These are phyloP conservation scores for Raphidocelis subcapitata DNA, from an alignment of 139 green algal species.

Conservation along the genomic window DNA sequence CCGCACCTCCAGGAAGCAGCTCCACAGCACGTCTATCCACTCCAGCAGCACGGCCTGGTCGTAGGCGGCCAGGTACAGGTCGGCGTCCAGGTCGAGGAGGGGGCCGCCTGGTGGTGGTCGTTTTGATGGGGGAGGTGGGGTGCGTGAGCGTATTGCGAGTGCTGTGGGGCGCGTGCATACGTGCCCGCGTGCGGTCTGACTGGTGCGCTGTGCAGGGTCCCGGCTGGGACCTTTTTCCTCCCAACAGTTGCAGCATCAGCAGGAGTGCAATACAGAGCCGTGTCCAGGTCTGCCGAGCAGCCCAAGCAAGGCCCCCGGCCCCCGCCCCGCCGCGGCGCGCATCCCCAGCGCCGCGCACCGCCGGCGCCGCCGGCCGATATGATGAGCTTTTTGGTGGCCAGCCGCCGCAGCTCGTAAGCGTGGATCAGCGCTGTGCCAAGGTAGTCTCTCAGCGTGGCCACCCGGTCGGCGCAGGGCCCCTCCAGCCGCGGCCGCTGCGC, in stretches of 20 bases:
- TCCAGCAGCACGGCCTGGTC: conserved; percentile 45
- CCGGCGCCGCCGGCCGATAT: conserved; percentile 9
- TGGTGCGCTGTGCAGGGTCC: too few species aligned
- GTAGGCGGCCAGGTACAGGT: conserved; percentile 36
- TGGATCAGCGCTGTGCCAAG: conserved; percentile 44
- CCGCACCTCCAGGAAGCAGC: conserved; percentile 51
- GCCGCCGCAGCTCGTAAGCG: conserved; percentile 40
- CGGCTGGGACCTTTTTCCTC: too few species aligned
- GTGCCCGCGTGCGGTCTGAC: too few species aligned
- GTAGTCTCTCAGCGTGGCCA: conserved; percentile 48
- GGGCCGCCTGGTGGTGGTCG: background rate
- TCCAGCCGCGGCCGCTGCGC: conserved; percentile 11
- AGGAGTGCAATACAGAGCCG: too few species aligned
- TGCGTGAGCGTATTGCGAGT: background rate
- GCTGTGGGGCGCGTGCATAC: background rate
- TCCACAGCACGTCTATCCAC: conserved; percentile 58
- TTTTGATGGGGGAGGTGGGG: background rate
- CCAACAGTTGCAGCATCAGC: too few species aligned
- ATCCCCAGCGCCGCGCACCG: background rate
- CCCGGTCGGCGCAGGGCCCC: conserved; percentile 22
- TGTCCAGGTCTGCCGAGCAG: too few species aligned
- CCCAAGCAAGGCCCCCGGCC: too few species aligned
- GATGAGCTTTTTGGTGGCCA: conserved; percentile 28
- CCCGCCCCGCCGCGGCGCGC: background rate
- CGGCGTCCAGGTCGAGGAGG: conserved; percentile 50